Percentiles rank a stretch among this genome's conserved stretches.
These are phyloP conservation scores for Ceratobasidium sp. DNA, from an alignment of 1,284 basidiomycete species.

Conservation along the genomic window DNA sequence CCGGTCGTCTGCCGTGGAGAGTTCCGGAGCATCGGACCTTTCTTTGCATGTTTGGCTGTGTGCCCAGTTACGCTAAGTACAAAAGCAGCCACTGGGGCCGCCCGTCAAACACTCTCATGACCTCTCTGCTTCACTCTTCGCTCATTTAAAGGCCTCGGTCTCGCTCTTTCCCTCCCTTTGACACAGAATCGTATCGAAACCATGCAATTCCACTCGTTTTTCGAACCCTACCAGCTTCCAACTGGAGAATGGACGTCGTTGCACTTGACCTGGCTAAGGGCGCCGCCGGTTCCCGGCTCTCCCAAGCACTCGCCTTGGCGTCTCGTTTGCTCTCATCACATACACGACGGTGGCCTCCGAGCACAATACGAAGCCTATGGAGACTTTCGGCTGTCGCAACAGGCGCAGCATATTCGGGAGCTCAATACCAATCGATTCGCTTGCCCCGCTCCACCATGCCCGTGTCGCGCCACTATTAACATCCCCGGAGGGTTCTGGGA, in stretches of 20 bases:
- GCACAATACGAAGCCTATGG: constrained; percentile 42
- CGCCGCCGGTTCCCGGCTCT: constrained; percentile 29
- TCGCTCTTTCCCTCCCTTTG: constrained; percentile 17
- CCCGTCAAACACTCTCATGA: constrained; percentile 18
- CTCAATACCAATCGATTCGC: constrained; percentile 18
- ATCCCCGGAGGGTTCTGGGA: background rate
- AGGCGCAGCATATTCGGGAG: constrained; percentile 35
- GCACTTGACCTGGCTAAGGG: constrained; percentile 36
- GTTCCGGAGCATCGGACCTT: constrained; percentile 33
- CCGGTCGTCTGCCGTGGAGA: constrained; percentile 44
- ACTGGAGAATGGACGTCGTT: constrained; percentile 35
- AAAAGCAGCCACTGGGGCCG: constrained; percentile 35
- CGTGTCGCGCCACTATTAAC: constrained; percentile 15
- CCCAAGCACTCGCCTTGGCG: constrained; percentile 30
- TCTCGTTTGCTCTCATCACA: constrained; percentile 40
- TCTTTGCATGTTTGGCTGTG: constrained; percentile 43
- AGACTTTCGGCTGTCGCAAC: constrained; percentile 30
- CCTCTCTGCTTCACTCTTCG: constrained; percentile 21
- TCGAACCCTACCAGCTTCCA: constrained; percentile 42
- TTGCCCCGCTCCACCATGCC: constrained; percentile 32
- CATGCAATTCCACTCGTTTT: constrained; percentile 45
- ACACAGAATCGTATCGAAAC: constrained; percentile 26
- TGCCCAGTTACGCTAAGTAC: constrained; percentile 23
- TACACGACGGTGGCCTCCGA: constrained; percentile 41
- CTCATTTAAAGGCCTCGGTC: constrained; percentile 42